Conservation (phyloP, 495 filamentous ascomycete genomes). For the Viridothelium virens region DNA sequence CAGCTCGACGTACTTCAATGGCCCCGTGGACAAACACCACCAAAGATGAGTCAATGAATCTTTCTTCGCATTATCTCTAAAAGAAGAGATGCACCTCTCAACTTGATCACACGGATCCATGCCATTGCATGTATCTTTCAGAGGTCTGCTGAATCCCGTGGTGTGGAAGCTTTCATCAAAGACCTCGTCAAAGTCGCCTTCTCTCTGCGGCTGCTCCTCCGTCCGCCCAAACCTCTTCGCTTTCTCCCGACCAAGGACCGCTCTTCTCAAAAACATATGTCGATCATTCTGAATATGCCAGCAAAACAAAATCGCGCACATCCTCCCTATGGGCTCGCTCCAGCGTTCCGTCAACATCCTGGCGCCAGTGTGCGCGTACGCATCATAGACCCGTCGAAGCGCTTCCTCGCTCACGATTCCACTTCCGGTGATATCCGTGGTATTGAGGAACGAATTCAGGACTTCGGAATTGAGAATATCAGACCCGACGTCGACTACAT, state of each 20-base stretch:
- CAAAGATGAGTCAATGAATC: slow-evolving; percentile 26
- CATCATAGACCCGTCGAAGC: slow-evolving; percentile 31
- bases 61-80: slow-evolving; percentile 13
- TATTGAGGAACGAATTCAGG: slow-evolving; percentile 33
- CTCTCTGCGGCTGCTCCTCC: slow-evolving; percentile 21
- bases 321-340: slow-evolving; percentile 27
- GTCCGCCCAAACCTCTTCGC: slow-evolving; percentile 20
- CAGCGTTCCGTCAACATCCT: slow-evolving; percentile 31
- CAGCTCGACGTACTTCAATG: slow-evolving; percentile 27
- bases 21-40: slow-evolving; percentile 24
- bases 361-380: slow-evolving; percentile 27
- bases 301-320: slow-evolving; percentile 27
- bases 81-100: slow-evolving; percentile 18
- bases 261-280: slow-evolving; percentile 30
- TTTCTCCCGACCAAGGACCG: slow-evolving; percentile 29
- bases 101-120: slow-evolving; percentile 30
- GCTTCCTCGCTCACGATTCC: slow-evolving; percentile 31
- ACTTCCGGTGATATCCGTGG: slow-evolving; percentile 30
- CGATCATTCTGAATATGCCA: slow-evolving; percentile 34
- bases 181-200: slow-evolving; percentile 32
- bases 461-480: slow-evolving; percentile 34
- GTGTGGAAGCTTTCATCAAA: slow-evolving; percentile 31
- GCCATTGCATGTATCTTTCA: slow-evolving; percentile 31
- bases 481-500: slow-evolving; percentile 34
- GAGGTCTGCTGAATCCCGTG: slow-evolving; percentile 31